Evolutionary conservation across 225 moss, liverwort and hornwort species (phyloP), one percentile per base, ranked within the genome.

Genomic region (Pleurozium schreberi): DNA sequence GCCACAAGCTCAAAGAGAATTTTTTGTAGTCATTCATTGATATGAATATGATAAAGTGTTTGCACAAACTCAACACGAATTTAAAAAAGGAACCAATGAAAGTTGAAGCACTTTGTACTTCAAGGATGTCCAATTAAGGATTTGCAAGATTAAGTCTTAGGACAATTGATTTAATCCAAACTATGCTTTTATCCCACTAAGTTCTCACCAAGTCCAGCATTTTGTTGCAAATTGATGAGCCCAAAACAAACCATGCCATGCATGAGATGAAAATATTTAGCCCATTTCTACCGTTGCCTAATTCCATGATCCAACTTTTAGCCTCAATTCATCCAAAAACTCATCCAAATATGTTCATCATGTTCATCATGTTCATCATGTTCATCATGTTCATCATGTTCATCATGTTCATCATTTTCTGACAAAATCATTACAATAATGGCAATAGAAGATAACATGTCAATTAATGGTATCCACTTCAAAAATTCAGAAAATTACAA

Each of bases 81-180:
- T 52, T 34, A 1, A 14, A 75, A 34, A 52, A 2, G 21, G 21
- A 50, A 34, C 12, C 5, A 75, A 20, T 33, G 2, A 12, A 10
- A 49, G 2, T 52, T 14, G 6, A 52, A 52, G 31, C 1, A 74
- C 11, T 28, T 45, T 73, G 30, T 43, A 28, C n/a, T 68, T 68
- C 7, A 68, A 68, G 4, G 4, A n/a, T 68, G 12, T 68, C 23
- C 15, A 49, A 49, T 49, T 49, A 49, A 49, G 11, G 8, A 49
- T 49, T 11, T 8, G 11, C 5, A 1, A 0, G 5, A 27, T 15
- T 42, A 42, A 26, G 26, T 14, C 5, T 9, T 15, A 15, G 42
- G 9, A 27, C 1, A 0, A 1, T 70, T 9, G 27, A 43, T 43
- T 26, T 42, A 1, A 0, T 0, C 27, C 14, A 70, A n/a, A 43